Evolutionary conservation across 768 basidiomycete species (phyloP).

Genomic region (Suillus bovinus): DNA sequence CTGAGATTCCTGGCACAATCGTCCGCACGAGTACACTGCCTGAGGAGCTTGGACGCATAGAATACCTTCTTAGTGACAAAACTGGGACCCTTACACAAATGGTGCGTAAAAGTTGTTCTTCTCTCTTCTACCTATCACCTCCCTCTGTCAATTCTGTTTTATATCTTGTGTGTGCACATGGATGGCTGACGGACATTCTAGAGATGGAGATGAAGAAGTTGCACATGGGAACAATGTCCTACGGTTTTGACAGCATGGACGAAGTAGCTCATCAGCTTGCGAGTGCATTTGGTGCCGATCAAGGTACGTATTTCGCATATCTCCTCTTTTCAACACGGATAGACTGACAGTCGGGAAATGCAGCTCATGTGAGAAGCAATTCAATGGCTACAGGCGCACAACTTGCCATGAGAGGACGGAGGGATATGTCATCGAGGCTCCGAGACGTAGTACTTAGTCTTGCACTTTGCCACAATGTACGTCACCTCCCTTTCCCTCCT

Average conservation of each 20-base stretch:
- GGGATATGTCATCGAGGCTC: constrained; percentile 94
- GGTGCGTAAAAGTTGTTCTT: constrained; percentile 47
- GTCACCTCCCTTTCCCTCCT: constrained; percentile 23
- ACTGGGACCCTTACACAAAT: constrained; percentile 98
- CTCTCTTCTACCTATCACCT: neutral
- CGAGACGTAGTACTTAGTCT: constrained; percentile 91
- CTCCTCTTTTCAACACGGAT: neutral
- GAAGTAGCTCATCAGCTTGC: constrained; percentile 94
- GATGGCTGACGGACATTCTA: constrained; percentile 30
- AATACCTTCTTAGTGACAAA: constrained; percentile 96
- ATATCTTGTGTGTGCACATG: neutral
- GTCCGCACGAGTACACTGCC: constrained; percentile 97
- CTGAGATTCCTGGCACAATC: constrained; percentile 92
- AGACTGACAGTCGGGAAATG: neutral
- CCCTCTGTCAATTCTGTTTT: neutral
- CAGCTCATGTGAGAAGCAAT: constrained; percentile 48
- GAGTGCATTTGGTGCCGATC: constrained; percentile 75
- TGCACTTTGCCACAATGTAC: constrained; percentile 93
- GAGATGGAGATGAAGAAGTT: constrained; percentile 99
- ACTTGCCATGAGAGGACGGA: constrained; percentile 80
- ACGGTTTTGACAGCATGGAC: constrained; percentile 98
- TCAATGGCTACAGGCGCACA: constrained; percentile 75
- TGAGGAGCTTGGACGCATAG: constrained; percentile 93
- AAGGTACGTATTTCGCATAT: constrained; percentile 36
- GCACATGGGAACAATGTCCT: constrained; percentile 98